Conservation (phyloP, 2,329 filamentous ascomycete genomes). For the Akanthomyces uredinophilus region DNA sequence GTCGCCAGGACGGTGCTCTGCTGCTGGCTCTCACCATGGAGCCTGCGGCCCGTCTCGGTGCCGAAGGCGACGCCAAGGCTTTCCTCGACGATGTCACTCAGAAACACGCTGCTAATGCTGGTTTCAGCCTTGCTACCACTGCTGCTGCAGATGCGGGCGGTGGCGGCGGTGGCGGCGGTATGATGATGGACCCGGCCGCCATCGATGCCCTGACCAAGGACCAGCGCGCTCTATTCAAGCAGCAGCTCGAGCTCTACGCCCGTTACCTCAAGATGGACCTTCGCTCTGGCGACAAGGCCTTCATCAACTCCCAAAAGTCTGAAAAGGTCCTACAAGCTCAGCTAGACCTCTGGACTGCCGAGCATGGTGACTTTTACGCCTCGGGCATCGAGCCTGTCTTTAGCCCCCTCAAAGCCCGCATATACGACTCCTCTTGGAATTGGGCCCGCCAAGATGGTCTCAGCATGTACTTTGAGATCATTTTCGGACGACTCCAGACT, state of each 20-base stretch:
- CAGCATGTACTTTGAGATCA: conserved; percentile 98
- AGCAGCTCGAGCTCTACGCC: conserved; percentile 91
- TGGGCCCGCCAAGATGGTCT: conserved; percentile 97
- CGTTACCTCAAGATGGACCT: conserved; percentile 97
- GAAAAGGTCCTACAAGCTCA: conserved; percentile 86
- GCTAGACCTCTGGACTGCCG: conserved; percentile 87
- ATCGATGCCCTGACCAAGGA: conserved; percentile 97
- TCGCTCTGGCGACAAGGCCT: conserved; percentile 91
- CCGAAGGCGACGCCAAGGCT: conserved; percentile 84
- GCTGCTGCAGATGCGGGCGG: conserved; percentile 69
- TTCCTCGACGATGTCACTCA: conserved; percentile 86
- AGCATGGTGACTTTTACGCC: conserved; percentile 96
- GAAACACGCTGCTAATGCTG: conserved; percentile 80
- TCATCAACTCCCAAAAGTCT: conserved; percentile 77
- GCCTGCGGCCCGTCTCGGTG: conserved; percentile 79
- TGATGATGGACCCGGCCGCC: conserved; percentile 99
- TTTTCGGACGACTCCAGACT: conserved; percentile 87
- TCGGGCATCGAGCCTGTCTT: conserved; percentile 92
- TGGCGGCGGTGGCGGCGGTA: conserved; percentile 68
- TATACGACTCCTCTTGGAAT: conserved; percentile 99
- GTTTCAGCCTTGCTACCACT: conserved; percentile 75
- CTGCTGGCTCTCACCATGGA: conserved; percentile 90
- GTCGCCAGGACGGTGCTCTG: conserved; percentile 86
- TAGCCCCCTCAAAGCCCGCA: conserved; percentile 85
- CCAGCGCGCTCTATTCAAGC: conserved; percentile 93